Conservation (phyloP, 2,329 filamentous ascomycete species). For the Colletotrichum echinochloae region DNA sequence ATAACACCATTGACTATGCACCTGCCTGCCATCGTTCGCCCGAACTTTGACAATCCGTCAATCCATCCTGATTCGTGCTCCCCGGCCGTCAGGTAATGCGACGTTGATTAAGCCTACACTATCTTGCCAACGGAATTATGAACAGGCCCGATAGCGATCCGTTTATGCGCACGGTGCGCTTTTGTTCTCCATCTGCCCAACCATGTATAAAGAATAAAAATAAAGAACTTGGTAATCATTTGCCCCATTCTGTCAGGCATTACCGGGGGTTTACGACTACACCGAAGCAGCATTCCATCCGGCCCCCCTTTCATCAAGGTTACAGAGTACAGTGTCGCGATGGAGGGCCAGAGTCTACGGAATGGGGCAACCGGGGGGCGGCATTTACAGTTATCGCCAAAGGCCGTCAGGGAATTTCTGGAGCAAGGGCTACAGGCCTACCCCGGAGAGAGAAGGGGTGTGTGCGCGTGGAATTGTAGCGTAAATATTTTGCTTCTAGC, state of each 20-base stretch:
- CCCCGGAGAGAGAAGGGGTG: constrained; percentile 12
- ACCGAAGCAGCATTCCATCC: constrained; percentile 15
- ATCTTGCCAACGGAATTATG: constrained; percentile 9
- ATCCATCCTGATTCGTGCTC: neutral
- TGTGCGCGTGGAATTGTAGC: neutral
- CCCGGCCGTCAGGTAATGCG: constrained; percentile 10
- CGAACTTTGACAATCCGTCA: constrained; percentile 6
- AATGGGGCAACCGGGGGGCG: constrained; percentile 8
- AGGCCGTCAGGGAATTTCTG: constrained; percentile 5
- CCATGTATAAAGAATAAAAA: neutral
- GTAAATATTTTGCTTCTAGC: constrained; percentile 15
- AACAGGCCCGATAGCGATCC: constrained; percentile 3
- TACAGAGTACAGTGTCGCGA: constrained; percentile 11
- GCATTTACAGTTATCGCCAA: neutral
- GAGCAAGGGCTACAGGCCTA: constrained; percentile 19
- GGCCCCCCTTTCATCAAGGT: neutral
- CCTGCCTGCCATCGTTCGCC: constrained; percentile 10
- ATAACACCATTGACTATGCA: constrained; percentile 20
- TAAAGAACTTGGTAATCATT: constrained; percentile 24
- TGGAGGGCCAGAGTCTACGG: constrained; percentile 34
- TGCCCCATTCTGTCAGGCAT: constrained; percentile 1
- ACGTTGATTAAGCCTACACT: constrained; percentile 37
- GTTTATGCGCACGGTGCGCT: constrained; percentile 26
- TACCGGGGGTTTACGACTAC: neutral
- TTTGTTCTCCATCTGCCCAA: neutral